Percentiles rank a stretch among this genome's conserved stretches.
Conservation (phyloP, 1,139 yeast genomes). For the Eremothecium cymbalariae region DNA sequence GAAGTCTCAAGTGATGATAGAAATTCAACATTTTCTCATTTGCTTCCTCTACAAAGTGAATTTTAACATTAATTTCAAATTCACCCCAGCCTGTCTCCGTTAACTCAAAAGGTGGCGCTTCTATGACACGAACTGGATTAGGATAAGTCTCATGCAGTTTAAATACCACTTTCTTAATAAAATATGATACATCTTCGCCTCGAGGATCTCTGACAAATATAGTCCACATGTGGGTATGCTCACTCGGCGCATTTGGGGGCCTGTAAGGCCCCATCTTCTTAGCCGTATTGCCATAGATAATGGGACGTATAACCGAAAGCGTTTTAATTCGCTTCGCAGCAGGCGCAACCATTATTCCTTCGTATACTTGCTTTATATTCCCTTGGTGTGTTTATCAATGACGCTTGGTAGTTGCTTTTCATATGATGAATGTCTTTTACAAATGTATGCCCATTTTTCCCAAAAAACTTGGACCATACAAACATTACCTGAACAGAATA, state of each 20-base stretch:
- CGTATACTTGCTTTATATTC: background rate
- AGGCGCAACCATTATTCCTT: slow-evolving; percentile 14
- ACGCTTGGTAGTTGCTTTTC: too few relatives aligned
- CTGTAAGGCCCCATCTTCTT: slow-evolving; percentile 55
- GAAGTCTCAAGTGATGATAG: slow-evolving; percentile 83
- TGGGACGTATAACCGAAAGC: slow-evolving; percentile 75
- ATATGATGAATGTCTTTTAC: too few relatives aligned
- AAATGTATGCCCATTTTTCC: too few relatives aligned
- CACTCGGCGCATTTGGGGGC: slow-evolving; percentile 69
- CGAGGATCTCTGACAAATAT: slow-evolving; percentile 81
- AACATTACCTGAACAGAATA: too few relatives aligned
- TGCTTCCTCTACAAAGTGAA: slow-evolving; percentile 77
- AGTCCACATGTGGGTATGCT: slow-evolving; percentile 95
- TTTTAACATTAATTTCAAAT: slow-evolving; percentile 82
- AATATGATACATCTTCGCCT: slow-evolving; percentile 72
- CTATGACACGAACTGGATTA: slow-evolving; percentile 74
- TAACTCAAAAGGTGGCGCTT: slow-evolving; percentile 85
- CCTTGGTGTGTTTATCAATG: background rate
- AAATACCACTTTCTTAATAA: slow-evolving; percentile 85
- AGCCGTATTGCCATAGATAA: slow-evolving; percentile 82
- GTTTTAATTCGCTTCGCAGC: slow-evolving; percentile 39
- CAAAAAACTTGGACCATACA: too few relatives aligned
- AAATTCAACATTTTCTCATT: slow-evolving; percentile 81
- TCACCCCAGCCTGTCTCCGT: slow-evolving; percentile 99
- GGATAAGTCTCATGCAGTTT: slow-evolving; percentile 92